These are phyloP conservation scores for Dothideomycetidae sp. DNA, from an alignment of 2,329 filamentous ascomycete genomes.

Conservation along the genomic window DNA sequence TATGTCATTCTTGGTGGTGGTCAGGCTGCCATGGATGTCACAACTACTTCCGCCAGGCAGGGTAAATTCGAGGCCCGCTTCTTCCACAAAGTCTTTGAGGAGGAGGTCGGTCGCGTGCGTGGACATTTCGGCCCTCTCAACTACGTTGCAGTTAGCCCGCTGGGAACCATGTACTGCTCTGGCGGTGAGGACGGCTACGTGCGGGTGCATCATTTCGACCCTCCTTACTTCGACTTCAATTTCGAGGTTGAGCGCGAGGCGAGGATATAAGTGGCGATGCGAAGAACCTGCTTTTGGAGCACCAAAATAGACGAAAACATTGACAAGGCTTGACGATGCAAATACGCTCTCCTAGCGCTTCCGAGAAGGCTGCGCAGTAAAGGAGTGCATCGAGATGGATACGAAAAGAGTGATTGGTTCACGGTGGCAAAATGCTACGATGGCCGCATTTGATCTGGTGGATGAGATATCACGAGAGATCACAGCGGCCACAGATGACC, in stretches of 20 bases:
- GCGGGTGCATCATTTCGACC: conserved; percentile 95
- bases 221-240: conserved; percentile 95
- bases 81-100: conserved; percentile 99
- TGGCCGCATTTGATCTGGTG: too few species aligned
- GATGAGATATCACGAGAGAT: too few species aligned
- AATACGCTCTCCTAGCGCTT: not conserved
- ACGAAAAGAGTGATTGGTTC: not conserved
- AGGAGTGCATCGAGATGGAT: not conserved
- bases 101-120: conserved; percentile 92
- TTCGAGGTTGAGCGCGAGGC: conserved; percentile 94
- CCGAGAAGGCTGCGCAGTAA: not conserved
- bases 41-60: conserved; percentile 81
- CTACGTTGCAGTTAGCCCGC: conserved; percentile 86
- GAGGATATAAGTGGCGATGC: conserved; percentile 14
- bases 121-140: conserved; percentile 96
- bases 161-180: conserved; percentile 82
- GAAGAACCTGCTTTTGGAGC: too few species aligned
- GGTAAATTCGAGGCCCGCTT: conserved; percentile 99
- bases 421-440: too few species aligned
- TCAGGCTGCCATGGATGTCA: conserved; percentile 98
- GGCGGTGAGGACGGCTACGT: conserved; percentile 98
- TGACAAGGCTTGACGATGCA: not conserved
- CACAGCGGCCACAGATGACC: too few species aligned
- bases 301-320: too few species aligned
- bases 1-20: conserved; percentile 96